Percentiles rank a stretch among this genome's conserved stretches.
Evolutionary conservation across 2,329 filamentous ascomycete species (phyloP).

Genomic region (Curvularia sp.): DNA sequence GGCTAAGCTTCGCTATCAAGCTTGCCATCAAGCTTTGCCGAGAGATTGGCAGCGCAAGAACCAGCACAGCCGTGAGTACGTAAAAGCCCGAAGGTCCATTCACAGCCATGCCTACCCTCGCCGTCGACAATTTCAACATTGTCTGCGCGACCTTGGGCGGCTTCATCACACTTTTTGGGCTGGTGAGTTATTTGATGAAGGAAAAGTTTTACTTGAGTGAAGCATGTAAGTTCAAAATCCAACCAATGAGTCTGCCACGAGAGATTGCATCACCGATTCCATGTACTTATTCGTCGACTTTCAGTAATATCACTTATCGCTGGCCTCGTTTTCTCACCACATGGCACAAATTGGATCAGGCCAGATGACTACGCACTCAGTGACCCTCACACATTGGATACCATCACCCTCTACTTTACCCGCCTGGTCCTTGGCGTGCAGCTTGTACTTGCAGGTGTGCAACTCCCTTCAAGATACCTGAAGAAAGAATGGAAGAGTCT

Average conservation of each 20-base stretch:
- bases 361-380: conserved; percentile 75
- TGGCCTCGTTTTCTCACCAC: conserved; percentile 79
- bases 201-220: conserved; percentile 92
- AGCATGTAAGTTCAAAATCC: conserved; percentile 68
- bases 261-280: neutral
- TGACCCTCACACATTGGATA: conserved; percentile 65
- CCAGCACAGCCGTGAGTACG: conserved; percentile 6
- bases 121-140: conserved; percentile 81
- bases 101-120: conserved; percentile 65
- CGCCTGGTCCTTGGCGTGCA: conserved; percentile 89
- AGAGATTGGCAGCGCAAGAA: conserved; percentile 11
- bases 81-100: conserved; percentile 1
- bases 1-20: neutral
- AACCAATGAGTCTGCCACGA: neutral
- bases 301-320: conserved; percentile 83
- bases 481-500: conserved; percentile 79
- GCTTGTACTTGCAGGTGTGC: conserved; percentile 85
- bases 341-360: conserved; percentile 76
- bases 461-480: conserved; percentile 84
- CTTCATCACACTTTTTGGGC: conserved; percentile 87
- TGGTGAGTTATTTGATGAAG: conserved; percentile 89
- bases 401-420: conserved; percentile 82
- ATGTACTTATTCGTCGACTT: conserved; percentile 16
- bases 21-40: conserved; percentile 17
- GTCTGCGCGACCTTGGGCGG: conserved; percentile 81